A percentile compares a stretch with the other conserved stretches of the same genome.
Conservation (phyloP, 768 basidiomycete species). For the Exsudoporus frostii region DNA sequence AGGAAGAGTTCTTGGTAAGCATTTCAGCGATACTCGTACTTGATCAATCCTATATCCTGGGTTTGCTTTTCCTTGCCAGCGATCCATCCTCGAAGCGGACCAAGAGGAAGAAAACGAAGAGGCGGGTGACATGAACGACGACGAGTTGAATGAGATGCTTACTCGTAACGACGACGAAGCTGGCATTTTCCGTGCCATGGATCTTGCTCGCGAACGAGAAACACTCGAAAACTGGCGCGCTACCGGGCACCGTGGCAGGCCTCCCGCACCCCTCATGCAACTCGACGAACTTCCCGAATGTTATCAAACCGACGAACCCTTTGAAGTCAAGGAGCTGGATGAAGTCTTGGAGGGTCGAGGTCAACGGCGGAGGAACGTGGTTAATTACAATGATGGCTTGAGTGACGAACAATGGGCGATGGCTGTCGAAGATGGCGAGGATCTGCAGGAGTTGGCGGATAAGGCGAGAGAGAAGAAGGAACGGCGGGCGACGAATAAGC, state of each 20-base stretch:
- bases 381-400: constrained; percentile 92
- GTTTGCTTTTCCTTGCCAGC: constrained; percentile 42
- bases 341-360: constrained; percentile 72
- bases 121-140: constrained; percentile 89
- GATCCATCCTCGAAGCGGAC: constrained; percentile 85
- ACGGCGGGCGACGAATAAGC: constrained; percentile 56
- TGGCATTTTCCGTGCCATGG: constrained; percentile 76
- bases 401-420: constrained; percentile 92
- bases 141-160: constrained; percentile 91
- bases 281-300: constrained; percentile 90
- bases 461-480: constrained; percentile 63
- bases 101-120: constrained; percentile 90
- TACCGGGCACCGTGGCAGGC: constrained; percentile 72
- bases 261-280: constrained; percentile 73
- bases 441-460: constrained; percentile 70
- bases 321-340: constrained; percentile 59
- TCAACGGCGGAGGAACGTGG: constrained; percentile 75
- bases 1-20: constrained; percentile 88
- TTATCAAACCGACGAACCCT: constrained; percentile 83
- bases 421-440: constrained; percentile 81
- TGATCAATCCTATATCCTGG: neutral
- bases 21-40: neutral
- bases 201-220: constrained; percentile 72
- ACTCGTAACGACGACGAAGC: constrained; percentile 81
- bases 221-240: constrained; percentile 64